A percentile compares a stretch with the other conserved stretches of the same genome.
phyloP scores from a whole-genome alignment of 345 rosid genomes.

The Moricandia moricandioides region DNA sequence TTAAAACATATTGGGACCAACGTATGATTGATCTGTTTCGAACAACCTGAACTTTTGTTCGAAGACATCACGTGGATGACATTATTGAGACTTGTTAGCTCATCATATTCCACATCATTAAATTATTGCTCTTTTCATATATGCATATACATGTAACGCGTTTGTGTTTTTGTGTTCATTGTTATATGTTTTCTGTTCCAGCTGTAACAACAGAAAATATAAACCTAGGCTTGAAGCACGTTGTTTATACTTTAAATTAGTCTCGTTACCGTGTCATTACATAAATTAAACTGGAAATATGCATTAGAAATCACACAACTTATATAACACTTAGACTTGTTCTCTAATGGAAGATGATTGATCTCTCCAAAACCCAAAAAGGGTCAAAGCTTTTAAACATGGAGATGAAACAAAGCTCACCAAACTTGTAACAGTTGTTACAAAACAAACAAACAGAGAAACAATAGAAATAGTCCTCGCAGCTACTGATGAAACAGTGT shows the following conservation, averaged over 20 bases:
- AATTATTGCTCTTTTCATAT: neutral
- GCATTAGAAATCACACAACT: neutral
- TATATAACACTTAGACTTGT: neutral
- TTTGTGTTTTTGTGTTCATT: neutral
- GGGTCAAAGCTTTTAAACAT: slow-evolving; percentile 15
- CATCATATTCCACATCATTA: slow-evolving; percentile 16
- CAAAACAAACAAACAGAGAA: slow-evolving; percentile 30
- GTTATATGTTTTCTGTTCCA: neutral
- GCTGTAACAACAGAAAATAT: neutral
- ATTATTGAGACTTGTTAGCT: slow-evolving; percentile 16
- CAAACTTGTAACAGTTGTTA: slow-evolving; percentile 19
- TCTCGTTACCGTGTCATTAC: neutral
- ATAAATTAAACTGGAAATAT: neutral
- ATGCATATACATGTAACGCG: neutral
- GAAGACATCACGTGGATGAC: slow-evolving; percentile 17
- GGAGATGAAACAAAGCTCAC: slow-evolving; percentile 27
- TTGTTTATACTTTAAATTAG: neutral
- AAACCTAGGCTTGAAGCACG: neutral
- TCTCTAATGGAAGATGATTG: slow-evolving; percentile 12
- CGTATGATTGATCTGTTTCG: slow-evolving; percentile 20
- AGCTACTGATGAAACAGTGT: slow-evolving; percentile 24
- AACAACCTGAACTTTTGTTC: slow-evolving; percentile 24
- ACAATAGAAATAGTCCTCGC: neutral
- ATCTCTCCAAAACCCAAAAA: slow-evolving; percentile 10
- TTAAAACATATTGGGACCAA: too few species aligned